phyloP scores from a whole-genome alignment of 352 stramenopile species.

The Globisporangium radiosum region DNA sequence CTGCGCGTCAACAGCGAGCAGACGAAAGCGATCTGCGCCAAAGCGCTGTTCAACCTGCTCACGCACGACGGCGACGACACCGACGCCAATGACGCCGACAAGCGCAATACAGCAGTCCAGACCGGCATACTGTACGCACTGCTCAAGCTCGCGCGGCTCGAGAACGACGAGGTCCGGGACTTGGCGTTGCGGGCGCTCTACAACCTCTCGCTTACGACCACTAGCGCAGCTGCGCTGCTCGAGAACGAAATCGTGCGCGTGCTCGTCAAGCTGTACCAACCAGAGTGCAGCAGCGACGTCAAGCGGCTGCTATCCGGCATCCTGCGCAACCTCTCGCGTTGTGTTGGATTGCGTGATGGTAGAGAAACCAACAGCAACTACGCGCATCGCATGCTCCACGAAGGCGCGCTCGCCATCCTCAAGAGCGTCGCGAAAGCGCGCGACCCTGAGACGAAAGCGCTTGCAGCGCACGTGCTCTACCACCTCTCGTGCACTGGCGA shows the following conservation, averaged over 20 bases:
- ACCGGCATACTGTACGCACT: constrained; percentile 79
- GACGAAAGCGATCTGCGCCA: constrained; percentile 81
- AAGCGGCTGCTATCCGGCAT: constrained; percentile 74
- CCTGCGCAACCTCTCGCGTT: constrained; percentile 56
- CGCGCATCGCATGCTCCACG: constrained; percentile 38
- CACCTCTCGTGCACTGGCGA: constrained; percentile 56
- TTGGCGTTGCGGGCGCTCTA: constrained; percentile 67
- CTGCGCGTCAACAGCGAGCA: constrained; percentile 75
- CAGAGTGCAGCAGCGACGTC: constrained; percentile 66
- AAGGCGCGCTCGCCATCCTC: constrained; percentile 57
- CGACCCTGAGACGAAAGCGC: constrained; percentile 78
- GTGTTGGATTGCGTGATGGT: too few species aligned
- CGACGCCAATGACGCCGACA: neutral
- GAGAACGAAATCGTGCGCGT: constrained; percentile 79
- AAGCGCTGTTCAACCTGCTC: constrained; percentile 83
- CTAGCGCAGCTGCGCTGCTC: constrained; percentile 43
- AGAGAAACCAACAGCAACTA: constrained; percentile 6
- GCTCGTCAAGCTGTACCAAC: constrained; percentile 71
- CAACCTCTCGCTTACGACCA: constrained; percentile 59
- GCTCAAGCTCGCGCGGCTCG: constrained; percentile 76
- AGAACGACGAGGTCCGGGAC: constrained; percentile 69
- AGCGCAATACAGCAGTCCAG: constrained; percentile 61
- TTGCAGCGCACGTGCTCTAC: constrained; percentile 77
- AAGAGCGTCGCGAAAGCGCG: constrained; percentile 68
- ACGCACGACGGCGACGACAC: constrained; percentile 33